phyloP scores from a whole-genome alignment of 495 filamentous ascomycete genomes.

The Podospora comata region DNA sequence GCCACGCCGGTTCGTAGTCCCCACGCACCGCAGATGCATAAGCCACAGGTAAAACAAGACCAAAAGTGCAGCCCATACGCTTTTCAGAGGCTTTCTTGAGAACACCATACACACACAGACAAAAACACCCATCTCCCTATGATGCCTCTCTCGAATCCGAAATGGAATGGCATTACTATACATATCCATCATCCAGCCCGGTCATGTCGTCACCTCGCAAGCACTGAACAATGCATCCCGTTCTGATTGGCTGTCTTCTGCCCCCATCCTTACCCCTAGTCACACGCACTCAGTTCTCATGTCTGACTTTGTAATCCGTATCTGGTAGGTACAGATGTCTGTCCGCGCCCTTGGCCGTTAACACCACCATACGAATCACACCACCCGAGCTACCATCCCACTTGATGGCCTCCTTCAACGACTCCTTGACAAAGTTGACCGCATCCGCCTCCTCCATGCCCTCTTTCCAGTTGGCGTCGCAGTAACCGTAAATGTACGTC shows the following conservation, averaged over 20 bases:
- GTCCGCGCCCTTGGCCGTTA: constrained; percentile 82
- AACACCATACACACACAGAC: background rate
- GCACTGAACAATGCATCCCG: background rate
- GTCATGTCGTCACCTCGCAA: background rate
- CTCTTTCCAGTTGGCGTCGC: constrained; percentile 94
- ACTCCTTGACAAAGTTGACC: constrained; percentile 86
- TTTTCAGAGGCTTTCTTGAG: no score
- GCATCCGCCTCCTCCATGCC: constrained; percentile 91
- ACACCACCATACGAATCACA: constrained; percentile 94
- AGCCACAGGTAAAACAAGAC: no score
- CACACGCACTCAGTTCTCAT: constrained; percentile 16
- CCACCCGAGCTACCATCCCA: constrained; percentile 99
- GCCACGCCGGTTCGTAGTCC: no score
- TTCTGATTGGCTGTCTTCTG: background rate
- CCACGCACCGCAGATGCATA: no score
- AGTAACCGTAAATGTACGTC: constrained; percentile 99
- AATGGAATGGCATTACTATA: background rate
- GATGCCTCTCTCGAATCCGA: background rate
- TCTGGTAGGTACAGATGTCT: constrained; percentile 89
- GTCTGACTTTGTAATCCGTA: constrained; percentile 64
- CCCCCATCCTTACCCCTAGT: background rate
- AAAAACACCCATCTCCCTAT: background rate
- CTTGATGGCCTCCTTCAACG: constrained; percentile 91
- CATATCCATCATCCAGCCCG: background rate
- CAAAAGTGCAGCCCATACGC: no score